phyloP scores from a whole-genome alignment of 495 filamentous ascomycete genomes.

The Talaromyces trachyspermus region DNA sequence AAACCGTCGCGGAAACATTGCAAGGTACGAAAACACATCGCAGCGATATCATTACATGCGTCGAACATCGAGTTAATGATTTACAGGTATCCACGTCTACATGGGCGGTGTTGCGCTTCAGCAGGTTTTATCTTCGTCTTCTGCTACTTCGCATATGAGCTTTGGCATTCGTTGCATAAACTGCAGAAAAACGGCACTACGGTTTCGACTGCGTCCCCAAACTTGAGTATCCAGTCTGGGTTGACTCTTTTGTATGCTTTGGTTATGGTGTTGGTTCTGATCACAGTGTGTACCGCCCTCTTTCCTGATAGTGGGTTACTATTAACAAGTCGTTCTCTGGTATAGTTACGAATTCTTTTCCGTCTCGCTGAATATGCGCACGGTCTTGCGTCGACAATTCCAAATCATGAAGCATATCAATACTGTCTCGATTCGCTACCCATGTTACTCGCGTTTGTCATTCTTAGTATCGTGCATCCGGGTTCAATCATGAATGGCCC shows the following conservation, averaged over 20 bases:
- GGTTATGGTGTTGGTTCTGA: conserved; percentile 39
- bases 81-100: conserved; percentile 29
- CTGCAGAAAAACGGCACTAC: background rate
- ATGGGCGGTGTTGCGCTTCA: conserved; percentile 48
- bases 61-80: too few species aligned
- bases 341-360: conserved; percentile 47
- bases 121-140: conserved; percentile 43
- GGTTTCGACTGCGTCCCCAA: background rate
- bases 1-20: conserved; percentile 18
- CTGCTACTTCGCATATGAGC: conserved; percentile 28
- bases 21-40: conserved; percentile 14
- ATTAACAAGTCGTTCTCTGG: too few species aligned
- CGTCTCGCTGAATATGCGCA: conserved; percentile 48
- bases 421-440: conserved; percentile 52
- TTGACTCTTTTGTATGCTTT: conserved; percentile 44
- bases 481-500: conserved; percentile 43
- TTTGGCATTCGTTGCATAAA: conserved; percentile 11
- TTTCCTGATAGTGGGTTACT: too few species aligned
- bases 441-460: conserved; percentile 44
- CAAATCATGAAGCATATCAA: conserved; percentile 45
- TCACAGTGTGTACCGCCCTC: conserved; percentile 33
- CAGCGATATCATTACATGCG: too few species aligned
- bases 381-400: conserved; percentile 31
- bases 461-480: conserved; percentile 45
- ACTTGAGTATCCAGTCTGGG: background rate